These are phyloP conservation scores for Cryptococcus sp. DNA, from an alignment of 1,284 basidiomycete species.

Conservation along the genomic window DNA sequence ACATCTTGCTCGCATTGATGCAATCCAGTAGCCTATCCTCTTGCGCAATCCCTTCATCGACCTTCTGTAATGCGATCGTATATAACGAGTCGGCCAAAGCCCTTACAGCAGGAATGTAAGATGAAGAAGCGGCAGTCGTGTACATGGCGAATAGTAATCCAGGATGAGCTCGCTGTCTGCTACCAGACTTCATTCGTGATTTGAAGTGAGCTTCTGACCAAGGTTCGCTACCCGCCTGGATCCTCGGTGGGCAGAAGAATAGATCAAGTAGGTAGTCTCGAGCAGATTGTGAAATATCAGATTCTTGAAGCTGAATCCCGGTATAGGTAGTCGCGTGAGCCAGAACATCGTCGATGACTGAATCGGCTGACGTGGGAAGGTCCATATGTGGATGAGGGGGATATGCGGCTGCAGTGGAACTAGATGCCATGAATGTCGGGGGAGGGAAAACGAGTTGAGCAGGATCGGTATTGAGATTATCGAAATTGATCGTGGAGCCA, in stretches of 20 bases:
- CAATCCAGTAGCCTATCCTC: constrained; percentile 24
- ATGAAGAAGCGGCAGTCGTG: constrained; percentile 20
- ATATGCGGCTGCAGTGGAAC: background rate
- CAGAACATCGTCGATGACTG: constrained; percentile 2
- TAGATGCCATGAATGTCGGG: background rate
- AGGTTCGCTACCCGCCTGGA: constrained; percentile 15
- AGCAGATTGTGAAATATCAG: constrained; percentile 19
- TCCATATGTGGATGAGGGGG: background rate
- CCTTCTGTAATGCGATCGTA: constrained; percentile 15
- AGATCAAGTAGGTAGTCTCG: constrained; percentile 29
- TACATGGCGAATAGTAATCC: constrained; percentile 30
- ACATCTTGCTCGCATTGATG: constrained; percentile 20
- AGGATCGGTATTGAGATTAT: background rate
- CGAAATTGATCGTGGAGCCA: background rate
- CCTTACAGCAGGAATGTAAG: constrained; percentile 28
- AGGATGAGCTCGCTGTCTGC: constrained; percentile 15
- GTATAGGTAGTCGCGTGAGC: background rate
- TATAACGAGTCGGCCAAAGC: constrained; percentile 16
- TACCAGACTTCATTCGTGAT: constrained; percentile 7
- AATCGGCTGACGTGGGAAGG: background rate
- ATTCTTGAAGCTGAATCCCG: constrained; percentile 7
- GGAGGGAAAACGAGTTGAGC: background rate
- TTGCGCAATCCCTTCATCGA: constrained; percentile 17
- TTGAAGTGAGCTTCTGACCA: constrained; percentile 20
- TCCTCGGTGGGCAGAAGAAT: constrained; percentile 23